Evolutionary conservation across 352 stramenopile species (phyloP).

Genomic region (Globisporangium acanthophoron): DNA sequence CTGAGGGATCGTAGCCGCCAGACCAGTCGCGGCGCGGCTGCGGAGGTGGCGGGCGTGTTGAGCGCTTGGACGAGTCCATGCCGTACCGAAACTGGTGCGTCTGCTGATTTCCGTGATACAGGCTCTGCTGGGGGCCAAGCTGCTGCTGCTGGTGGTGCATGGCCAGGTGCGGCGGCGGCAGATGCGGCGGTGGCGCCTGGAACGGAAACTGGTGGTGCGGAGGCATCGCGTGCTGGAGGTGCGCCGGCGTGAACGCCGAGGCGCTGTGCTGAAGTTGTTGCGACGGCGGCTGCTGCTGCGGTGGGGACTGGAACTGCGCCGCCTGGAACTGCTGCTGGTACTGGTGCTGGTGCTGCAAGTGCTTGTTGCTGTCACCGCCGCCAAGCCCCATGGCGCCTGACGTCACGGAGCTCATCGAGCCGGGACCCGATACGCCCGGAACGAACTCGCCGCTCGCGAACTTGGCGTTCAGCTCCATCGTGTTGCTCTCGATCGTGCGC

Average conservation of each 20-base stretch:
- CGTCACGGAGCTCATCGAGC: neutral
- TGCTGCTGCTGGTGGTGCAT: conserved; percentile 25
- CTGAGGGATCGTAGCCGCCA: conserved; percentile 37
- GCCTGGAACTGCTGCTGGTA: conserved; percentile 55
- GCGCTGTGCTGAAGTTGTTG: conserved; percentile 14
- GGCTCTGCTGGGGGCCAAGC: conserved; percentile 17
- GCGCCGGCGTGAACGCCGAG: conserved; percentile 12
- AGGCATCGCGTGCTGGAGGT: conserved; percentile 8
- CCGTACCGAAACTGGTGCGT: conserved; percentile 55
- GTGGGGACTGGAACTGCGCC: conserved; percentile 13
- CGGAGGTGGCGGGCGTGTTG: conserved; percentile 15
- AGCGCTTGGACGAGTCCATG: conserved; percentile 41
- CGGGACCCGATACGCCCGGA: neutral
- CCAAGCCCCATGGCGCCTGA: conserved; percentile 1
- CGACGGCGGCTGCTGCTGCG: conserved; percentile 13
- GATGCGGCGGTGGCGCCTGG: conserved; percentile 19
- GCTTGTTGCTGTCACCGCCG: conserved; percentile 27
- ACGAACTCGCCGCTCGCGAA: conserved; percentile 24
- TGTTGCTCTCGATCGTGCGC: conserved; percentile 81
- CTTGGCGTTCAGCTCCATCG: conserved; percentile 50
- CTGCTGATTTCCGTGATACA: conserved; percentile 25
- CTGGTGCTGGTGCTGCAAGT: conserved; percentile 57
- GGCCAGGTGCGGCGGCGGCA: conserved; percentile 12
- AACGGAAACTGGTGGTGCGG: conserved; percentile 18
- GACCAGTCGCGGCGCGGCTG: conserved; percentile 52